Evolutionary conservation across 225 moss, liverwort and hornwort species (phyloP), one percentile per base, ranked within the genome.

Genomic region (Pseudisothecium myosuroides): DNA sequence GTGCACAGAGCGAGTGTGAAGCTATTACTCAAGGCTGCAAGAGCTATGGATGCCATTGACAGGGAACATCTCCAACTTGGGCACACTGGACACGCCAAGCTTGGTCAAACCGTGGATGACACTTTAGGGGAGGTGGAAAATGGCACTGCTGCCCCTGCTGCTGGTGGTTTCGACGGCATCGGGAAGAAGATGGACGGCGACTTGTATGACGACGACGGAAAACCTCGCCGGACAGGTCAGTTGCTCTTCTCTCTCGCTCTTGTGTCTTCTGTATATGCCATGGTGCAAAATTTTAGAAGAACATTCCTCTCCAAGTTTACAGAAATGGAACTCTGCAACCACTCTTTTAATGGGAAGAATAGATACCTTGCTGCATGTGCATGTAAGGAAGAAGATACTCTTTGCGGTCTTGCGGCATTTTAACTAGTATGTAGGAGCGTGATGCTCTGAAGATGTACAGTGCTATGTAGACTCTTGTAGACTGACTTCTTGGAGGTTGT

Each of bases 141-240:
- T 43, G 92, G 95, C 54, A 71, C 52, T 52, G 71, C 49, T n/a
- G 49, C 55, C 6, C 61, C 75, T 37, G 90, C 81, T 54, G 59
- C 7, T 29, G 82, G 18, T 34, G 88, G 89, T 63, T 92, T 92
- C n/a, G 95, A 91, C 49, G 93, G 92, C 58, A 19, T 90, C 39
- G 86, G 89, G 52, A 87, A 89, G 60, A 87, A 89, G 55, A 27
- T 62, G 4, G 60, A 29, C 22, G 52, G 72, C 63, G 56, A 15
- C 8, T 39, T 87, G 55, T 90, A 71, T 59, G 96, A 97, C n/a
- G 96, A 97, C 14, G 96, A 97, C 52, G 93, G 95, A 55, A 96
- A 78, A 71, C 90, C 92, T 52, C 84, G 76, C 8, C 92, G 96
- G n/a, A 94, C 88, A 89, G 96, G 96, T 86, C 43, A 52, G 19